These are phyloP conservation scores for Athelia sp. DNA, from an alignment of 1,284 basidiomycete genomes.

Conservation along the genomic window DNA sequence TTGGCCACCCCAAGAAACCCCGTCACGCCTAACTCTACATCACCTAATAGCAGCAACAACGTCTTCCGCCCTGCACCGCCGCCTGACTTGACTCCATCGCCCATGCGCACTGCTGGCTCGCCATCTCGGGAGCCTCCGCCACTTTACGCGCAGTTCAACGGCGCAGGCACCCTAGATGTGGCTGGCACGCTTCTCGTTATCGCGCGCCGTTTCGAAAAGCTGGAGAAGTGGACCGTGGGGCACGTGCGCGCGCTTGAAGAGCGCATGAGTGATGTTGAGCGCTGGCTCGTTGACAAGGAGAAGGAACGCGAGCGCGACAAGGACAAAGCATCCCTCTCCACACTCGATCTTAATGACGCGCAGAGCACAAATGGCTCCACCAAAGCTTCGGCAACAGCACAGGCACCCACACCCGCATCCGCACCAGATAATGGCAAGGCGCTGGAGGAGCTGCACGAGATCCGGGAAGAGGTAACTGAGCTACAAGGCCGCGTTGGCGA, in stretches of 20 bases:
- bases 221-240: slow-evolving; percentile 80
- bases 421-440: slow-evolving; percentile 16
- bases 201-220: slow-evolving; percentile 72
- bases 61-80: slow-evolving; percentile 53
- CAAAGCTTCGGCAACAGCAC: neutral
- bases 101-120: slow-evolving; percentile 48
- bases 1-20: slow-evolving; percentile 35
- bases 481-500: slow-evolving; percentile 67
- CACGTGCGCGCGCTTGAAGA: slow-evolving; percentile 80
- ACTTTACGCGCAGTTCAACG: slow-evolving; percentile 67
- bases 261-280: slow-evolving; percentile 78
- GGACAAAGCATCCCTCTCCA: slow-evolving; percentile 11
- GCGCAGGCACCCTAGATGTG: slow-evolving; percentile 65
- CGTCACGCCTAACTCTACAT: slow-evolving; percentile 51
- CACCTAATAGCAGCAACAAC: slow-evolving; percentile 36
- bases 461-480: slow-evolving; percentile 65
- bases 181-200: slow-evolving; percentile 65
- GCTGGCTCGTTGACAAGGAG: slow-evolving; percentile 77
- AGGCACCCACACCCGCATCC: neutral
- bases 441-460: slow-evolving; percentile 38
- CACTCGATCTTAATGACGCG: slow-evolving; percentile 10
- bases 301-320: slow-evolving; percentile 39
- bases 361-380: slow-evolving; percentile 1
- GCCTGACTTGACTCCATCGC: slow-evolving; percentile 55
- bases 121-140: slow-evolving; percentile 60